Base-by-base conservation (phyloP, 2,329 filamentous ascomycete genomes). In the Colletotrichum sublineola region DNA sequence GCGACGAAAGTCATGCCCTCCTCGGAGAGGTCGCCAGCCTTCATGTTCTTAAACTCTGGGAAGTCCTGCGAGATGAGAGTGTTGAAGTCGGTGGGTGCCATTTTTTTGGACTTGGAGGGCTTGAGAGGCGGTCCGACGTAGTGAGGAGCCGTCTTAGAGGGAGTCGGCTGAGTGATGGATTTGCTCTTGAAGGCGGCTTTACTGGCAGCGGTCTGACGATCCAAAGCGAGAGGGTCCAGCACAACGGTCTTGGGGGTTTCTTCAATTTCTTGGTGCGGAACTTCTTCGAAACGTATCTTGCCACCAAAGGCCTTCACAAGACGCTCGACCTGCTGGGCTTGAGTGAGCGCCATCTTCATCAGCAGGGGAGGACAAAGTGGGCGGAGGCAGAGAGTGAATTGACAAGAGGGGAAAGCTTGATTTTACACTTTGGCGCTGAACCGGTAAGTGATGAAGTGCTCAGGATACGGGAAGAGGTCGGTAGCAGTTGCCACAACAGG, bases 1-100 rank as follows among this genome's bases (percentile, higher is more conserved):
- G 88, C 83, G 50, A 84, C 84, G 74, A 91, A 88, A 0, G 67
- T 61, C 20, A 81, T 78, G 0, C 76, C 63, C 14, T 77, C 52
- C 56, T 81, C 74, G 73, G 74, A 78, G 73, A 68, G 36, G 18
- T 75, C 71, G 20, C 73, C 71, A 6, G 53, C 24, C 44, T 72
- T 71, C 33, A 74, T 52, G 0, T 15, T 33, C 24, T 66, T 38
- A 50, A 72, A 74, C 42, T 68, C 58, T n/a, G 57, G 62, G 24
- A 75, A 75, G 1, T 53, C 53, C 36, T 65, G 48, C 42, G 44
- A 61, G n/a, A 70, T 50, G 33, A 73, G 70, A 1, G 44, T n/a
- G 55, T 65, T 57, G 24, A 65, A 65, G 12, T 69, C 70, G n/a
- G 50, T 60, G 15, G 70, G 44, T 3, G 60, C 63, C 24, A 73